Evolutionary conservation across 2,329 filamentous ascomycete genomes (phyloP).

Genomic region (Colletotrichum brevisporum): DNA sequence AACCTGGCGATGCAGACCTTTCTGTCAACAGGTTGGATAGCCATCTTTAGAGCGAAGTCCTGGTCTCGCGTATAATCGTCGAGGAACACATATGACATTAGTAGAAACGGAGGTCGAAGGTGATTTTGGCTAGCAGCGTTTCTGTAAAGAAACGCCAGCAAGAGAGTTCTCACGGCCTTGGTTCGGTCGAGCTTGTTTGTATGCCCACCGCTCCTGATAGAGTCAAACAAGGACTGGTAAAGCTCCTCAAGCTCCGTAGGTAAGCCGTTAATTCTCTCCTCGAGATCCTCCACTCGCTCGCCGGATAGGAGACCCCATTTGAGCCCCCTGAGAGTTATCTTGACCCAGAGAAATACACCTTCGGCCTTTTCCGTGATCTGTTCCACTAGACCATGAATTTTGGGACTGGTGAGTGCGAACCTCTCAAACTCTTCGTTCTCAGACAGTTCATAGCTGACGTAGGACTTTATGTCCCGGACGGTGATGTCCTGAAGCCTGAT

Average conservation of each 20-base stretch:
- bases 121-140: no score
- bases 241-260: neutral
- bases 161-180: neutral
- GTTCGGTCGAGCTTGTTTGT: neutral
- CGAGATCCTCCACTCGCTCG: neutral
- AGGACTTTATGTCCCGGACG: neutral
- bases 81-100: neutral
- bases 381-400: accelerated
- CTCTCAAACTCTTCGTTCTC: neutral
- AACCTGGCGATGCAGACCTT: neutral
- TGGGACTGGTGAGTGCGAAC: no score
- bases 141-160: neutral
- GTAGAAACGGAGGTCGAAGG: neutral
- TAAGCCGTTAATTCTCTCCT: neutral
- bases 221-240: neutral
- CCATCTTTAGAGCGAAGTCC: neutral
- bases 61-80: neutral
- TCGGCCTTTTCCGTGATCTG: neutral
- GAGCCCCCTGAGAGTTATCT: neutral
- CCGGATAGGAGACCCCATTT: neutral
- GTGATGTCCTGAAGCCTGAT: slow-evolving; percentile 10
- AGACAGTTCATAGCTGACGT: neutral
- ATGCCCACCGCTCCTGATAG: neutral
- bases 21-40: neutral
- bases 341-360: slow-evolving; percentile 21